Evolutionary conservation across 352 stramenopile genomes (phyloP).

Genomic region (Phytophthora europaea): DNA sequence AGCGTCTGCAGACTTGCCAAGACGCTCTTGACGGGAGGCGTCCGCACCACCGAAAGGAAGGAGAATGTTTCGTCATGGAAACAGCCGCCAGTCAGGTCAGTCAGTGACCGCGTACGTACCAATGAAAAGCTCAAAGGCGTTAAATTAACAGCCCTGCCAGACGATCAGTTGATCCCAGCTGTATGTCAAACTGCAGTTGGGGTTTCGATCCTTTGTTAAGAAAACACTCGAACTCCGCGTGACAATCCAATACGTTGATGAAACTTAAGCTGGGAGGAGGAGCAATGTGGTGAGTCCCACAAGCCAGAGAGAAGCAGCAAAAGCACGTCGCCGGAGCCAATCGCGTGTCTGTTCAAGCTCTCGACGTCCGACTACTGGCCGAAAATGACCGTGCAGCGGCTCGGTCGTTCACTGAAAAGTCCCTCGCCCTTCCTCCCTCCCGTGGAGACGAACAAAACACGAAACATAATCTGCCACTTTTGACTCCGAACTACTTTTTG

Average conservation of each 20-base stretch:
- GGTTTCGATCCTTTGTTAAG: too few relatives aligned
- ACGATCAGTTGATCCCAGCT: slow-evolving; percentile 5
- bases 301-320: not conserved
- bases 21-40: not conserved
- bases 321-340: slow-evolving; percentile 4
- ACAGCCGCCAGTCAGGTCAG: not conserved
- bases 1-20: not conserved
- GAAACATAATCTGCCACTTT: slow-evolving; percentile 3
- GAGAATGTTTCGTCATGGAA: slow-evolving; percentile 1
- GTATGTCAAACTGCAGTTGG: not conserved
- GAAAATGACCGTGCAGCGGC: not conserved
- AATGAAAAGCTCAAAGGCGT: not conserved
- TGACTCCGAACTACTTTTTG: not conserved
- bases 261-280: not conserved
- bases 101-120: not conserved
- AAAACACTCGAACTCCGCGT: too few relatives aligned
- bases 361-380: not conserved
- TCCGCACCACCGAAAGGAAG: not conserved
- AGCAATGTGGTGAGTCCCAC: not conserved
- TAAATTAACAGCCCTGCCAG: not conserved
- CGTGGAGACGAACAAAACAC: not conserved
- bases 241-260: not conserved
- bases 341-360: slow-evolving; percentile 6
- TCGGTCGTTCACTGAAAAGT: not conserved
- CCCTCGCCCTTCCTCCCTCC: not conserved